A percentile compares a stretch with the other conserved stretches of the same genome.
Evolutionary conservation across 2,329 filamentous ascomycete species (phyloP).

Genomic region (Ophidiomyces ophidiicola): DNA sequence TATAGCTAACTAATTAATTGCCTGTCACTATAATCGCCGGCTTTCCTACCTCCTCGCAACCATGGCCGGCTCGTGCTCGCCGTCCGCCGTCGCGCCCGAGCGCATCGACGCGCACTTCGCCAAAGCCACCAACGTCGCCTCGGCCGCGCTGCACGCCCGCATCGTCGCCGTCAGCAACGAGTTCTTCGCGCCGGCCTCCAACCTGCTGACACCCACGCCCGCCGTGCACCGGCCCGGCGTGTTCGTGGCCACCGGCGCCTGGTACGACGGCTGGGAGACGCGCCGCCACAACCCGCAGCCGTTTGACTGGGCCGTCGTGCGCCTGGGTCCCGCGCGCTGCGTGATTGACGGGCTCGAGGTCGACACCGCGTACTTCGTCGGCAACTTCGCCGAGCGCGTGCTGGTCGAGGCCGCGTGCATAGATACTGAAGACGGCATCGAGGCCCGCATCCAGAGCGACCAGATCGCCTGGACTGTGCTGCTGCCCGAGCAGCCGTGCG

Average conservation of each 20-base stretch:
- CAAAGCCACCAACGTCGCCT: slow-evolving; percentile 40
- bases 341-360: slow-evolving; percentile 34
- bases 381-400: slow-evolving; percentile 36
- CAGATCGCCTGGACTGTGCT: slow-evolving; percentile 31
- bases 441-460: slow-evolving; percentile 22
- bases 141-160: slow-evolving; percentile 39
- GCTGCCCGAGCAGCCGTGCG: slow-evolving; percentile 29
- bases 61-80: slow-evolving; percentile 18
- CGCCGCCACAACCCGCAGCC: slow-evolving; percentile 46
- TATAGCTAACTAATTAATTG: too few species aligned
- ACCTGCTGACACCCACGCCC: slow-evolving; percentile 46
- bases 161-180: slow-evolving; percentile 48
- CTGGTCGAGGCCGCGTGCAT: slow-evolving; percentile 28
- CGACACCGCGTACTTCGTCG: slow-evolving; percentile 35
- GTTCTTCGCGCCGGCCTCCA: slow-evolving; percentile 48
- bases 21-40: too few species aligned
- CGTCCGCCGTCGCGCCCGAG: slow-evolving; percentile 32
- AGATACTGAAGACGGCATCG: slow-evolving; percentile 16
- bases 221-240: slow-evolving; percentile 46
- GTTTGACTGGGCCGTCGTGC: slow-evolving; percentile 49
- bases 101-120: slow-evolving; percentile 45
- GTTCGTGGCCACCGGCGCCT: slow-evolving; percentile 49
- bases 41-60: background rate
- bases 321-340: slow-evolving; percentile 41
- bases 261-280: slow-evolving; percentile 56